Evolutionary conservation across 2,329 filamentous ascomycete genomes (phyloP), one percentile per base, ranked within the genome.

Genomic region (Pseudonectria foliicola): DNA sequence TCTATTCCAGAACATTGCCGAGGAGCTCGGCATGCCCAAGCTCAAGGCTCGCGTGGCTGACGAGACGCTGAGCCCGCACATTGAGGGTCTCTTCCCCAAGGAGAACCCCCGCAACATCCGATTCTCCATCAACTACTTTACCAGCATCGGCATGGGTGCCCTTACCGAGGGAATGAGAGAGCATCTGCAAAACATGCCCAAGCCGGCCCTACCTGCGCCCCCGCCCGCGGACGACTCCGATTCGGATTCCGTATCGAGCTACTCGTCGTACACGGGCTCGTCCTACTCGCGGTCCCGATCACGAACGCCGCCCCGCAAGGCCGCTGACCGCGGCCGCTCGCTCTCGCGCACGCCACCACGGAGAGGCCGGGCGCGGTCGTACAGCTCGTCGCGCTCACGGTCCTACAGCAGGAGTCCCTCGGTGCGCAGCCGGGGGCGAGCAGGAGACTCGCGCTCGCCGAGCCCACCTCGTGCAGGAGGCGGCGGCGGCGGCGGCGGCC

Each of bases 71-170:
- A 80, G 82, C 41, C 78, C 87, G 32, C 84, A 77, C 56, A 77
- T 95, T 39, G 77, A 82, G 26, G 90, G 90, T 21, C 67, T 98
- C 28, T 96, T 98, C 70, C 92, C 92, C 1, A 82, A 71, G 41
- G 89, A 96, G 58, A 86, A 88, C 53, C 78, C 88, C 15, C 81
- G 85, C 55, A 92, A 95, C 62, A 88, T 89, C 26, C 80, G 90
- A 35, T 98, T 98, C 70, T 86, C 89, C 33, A 95, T 98, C 79
- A 98, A 98, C 64, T 98, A 95, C 71, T 96, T 98, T 61, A 98
- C 92, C 8, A 92, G 88, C 53, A 94, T 98, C 52, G 88, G 89
- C 39, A 93, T 98, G 85, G 92, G 92, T 56, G 79, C 77, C 15
- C 73, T 98, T 42, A 98, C 92, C 2, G 92, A 98, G 57, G 85